phyloP scores from a whole-genome alignment of 352 stramenopile species.

The Phytophthora macrochlamydospora region DNA sequence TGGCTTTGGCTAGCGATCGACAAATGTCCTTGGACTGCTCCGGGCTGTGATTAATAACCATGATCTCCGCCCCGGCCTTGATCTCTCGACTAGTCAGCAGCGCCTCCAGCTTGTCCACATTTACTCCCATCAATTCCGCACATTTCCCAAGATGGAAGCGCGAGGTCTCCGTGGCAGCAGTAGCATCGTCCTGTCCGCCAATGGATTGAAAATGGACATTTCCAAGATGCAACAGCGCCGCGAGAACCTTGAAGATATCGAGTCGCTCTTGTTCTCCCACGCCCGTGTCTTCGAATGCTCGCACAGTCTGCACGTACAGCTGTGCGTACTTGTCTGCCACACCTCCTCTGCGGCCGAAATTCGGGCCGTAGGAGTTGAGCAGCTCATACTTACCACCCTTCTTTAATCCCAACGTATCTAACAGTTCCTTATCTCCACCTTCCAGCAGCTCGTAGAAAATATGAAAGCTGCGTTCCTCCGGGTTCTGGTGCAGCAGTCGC shows the following conservation, averaged over 20 bases:
- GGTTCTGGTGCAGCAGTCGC: slow-evolving; percentile 92
- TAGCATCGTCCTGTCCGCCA: slow-evolving; percentile 47
- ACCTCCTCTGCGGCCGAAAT: slow-evolving; percentile 31
- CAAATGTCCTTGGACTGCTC: slow-evolving; percentile 89
- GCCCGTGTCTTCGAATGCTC: slow-evolving; percentile 81
- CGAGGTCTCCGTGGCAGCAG: slow-evolving; percentile 44
- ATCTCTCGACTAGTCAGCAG: slow-evolving; percentile 92
- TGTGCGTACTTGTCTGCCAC: slow-evolving; percentile 58
- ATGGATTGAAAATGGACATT: slow-evolving; percentile 89
- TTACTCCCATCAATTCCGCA: slow-evolving; percentile 89
- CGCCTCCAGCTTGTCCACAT: slow-evolving; percentile 77
- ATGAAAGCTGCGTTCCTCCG: slow-evolving; percentile 94
- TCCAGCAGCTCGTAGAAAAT: slow-evolving; percentile 97
- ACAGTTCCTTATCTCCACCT: slow-evolving; percentile 64
- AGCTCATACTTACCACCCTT: slow-evolving; percentile 85
- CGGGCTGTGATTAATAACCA: slow-evolving; percentile 77
- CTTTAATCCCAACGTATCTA: slow-evolving; percentile 67
- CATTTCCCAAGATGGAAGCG: slow-evolving; percentile 76
- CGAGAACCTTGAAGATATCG: slow-evolving; percentile 76
- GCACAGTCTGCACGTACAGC: slow-evolving; percentile 66
- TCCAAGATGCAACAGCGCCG: slow-evolving; percentile 94
- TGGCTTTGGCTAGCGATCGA: slow-evolving; percentile 95
- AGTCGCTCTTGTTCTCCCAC: slow-evolving; percentile 51
- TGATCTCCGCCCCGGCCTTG: slow-evolving; percentile 90
- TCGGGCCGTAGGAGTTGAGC: slow-evolving; percentile 83